A percentile compares a stretch with the other conserved stretches of the same genome.
These are phyloP conservation scores for Daedalea quercina DNA, from an alignment of 768 basidiomycete species.

Conservation along the genomic window DNA sequence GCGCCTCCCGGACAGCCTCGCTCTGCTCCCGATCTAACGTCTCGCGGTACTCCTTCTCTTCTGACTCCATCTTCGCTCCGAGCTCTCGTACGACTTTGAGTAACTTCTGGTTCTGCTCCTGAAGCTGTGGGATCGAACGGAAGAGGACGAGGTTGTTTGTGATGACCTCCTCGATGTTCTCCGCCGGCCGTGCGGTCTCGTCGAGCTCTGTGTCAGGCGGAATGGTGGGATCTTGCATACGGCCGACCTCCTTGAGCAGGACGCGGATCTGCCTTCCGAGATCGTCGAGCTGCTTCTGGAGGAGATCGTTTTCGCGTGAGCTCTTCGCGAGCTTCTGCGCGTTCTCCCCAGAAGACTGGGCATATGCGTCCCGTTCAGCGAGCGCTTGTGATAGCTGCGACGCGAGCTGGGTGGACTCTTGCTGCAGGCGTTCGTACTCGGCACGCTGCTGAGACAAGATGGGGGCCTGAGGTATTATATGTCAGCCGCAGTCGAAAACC, in stretches of 20 bases:
- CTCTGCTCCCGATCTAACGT: slow-evolving; percentile 66
- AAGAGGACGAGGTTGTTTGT: slow-evolving; percentile 86
- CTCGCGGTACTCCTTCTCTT: slow-evolving; percentile 72
- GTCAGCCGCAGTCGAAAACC: not conserved
- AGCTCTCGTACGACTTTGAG: slow-evolving; percentile 79
- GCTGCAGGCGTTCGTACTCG: slow-evolving; percentile 81
- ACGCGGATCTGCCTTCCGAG: slow-evolving; percentile 79
- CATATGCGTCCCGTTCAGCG: slow-evolving; percentile 65
- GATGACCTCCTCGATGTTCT: slow-evolving; percentile 74
- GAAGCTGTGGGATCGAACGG: slow-evolving; percentile 71
- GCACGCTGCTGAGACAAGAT: slow-evolving; percentile 82
- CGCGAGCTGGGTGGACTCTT: slow-evolving; percentile 75
- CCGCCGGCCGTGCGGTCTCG: slow-evolving; percentile 38
- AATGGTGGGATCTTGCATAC: slow-evolving; percentile 79
- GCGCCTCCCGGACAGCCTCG: slow-evolving; percentile 81
- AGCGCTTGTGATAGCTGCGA: slow-evolving; percentile 72
- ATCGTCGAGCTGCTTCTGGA: slow-evolving; percentile 74
- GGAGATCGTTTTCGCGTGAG: slow-evolving; percentile 55
- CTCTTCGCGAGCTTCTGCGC: slow-evolving; percentile 56
- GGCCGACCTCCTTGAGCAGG: slow-evolving; percentile 71
- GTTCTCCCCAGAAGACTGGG: slow-evolving; percentile 47
- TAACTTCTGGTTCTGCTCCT: slow-evolving; percentile 87
- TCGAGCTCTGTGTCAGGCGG: slow-evolving; percentile 59
- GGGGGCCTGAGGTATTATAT: slow-evolving; percentile 58
- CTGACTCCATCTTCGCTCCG: slow-evolving; percentile 77